Conservation (phyloP, 345 rosid species). For the Citrus mangshanensis region DNA sequence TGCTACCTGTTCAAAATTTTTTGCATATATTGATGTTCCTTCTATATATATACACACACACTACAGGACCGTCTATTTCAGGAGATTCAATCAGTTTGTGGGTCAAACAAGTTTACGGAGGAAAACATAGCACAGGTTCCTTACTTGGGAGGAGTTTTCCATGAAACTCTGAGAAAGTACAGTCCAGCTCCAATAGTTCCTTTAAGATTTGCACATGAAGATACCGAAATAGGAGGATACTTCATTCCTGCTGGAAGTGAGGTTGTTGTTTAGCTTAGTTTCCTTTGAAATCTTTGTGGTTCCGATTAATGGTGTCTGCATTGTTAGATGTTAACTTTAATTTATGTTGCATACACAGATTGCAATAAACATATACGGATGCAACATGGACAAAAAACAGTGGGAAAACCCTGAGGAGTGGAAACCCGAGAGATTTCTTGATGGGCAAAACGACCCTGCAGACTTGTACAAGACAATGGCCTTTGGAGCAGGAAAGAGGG, state of each 20-base stretch:
- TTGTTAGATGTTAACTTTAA: not conserved
- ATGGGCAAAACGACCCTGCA: conserved; percentile 39
- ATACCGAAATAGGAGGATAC: conserved; percentile 74
- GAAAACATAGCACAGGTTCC: conserved; percentile 56
- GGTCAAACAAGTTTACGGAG: conserved; percentile 55
- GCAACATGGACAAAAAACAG: conserved; percentile 77
- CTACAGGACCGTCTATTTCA: conserved; percentile 43
- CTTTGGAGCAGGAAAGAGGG: conserved; percentile 81
- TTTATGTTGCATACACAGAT: conserved; percentile 40
- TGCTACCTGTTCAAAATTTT: not conserved
- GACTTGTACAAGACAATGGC: conserved; percentile 90
- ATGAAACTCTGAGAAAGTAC: conserved; percentile 80
- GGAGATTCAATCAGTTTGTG: conserved; percentile 51
- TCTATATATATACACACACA: not conserved
- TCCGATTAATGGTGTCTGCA: not conserved
- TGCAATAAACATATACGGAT: conserved; percentile 81
- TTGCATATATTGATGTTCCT: not conserved
- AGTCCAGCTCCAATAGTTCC: conserved; percentile 77
- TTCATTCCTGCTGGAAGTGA: conserved; percentile 68
- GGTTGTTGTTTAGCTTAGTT: conserved; percentile 30
- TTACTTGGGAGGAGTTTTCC: conserved; percentile 64
- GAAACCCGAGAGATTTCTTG: conserved; percentile 75
- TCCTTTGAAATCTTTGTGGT: not conserved
- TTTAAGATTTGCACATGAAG: conserved; percentile 67
- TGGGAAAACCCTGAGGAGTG: conserved; percentile 74